These are phyloP conservation scores for Metschnikowia kofuensis DNA, from an alignment of 805 yeast species.

Conservation along the genomic window DNA sequence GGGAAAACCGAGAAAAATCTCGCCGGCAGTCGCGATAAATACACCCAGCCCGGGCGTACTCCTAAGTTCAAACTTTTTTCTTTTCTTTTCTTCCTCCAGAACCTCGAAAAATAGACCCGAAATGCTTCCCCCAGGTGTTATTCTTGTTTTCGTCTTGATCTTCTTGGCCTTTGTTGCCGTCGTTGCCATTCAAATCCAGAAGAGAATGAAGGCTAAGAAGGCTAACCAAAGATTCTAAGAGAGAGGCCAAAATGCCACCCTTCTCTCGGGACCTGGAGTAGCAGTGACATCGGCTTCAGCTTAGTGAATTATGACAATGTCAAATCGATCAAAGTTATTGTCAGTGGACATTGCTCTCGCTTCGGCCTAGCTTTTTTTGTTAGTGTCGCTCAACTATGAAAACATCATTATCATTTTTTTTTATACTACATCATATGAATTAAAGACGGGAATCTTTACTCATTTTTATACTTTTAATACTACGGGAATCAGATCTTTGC, in stretches of 20 bases:
- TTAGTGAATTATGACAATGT: not conserved
- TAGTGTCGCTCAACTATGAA: not conserved
- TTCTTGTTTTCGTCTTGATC: slow-evolving; percentile 59
- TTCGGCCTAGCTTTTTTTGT: not conserved
- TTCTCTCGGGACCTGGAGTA: not conserved
- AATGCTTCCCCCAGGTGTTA: slow-evolving; percentile 75
- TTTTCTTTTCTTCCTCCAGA: slow-evolving; percentile 3
- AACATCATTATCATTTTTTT: slow-evolving; percentile 18
- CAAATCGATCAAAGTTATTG: not conserved
- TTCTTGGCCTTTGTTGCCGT: slow-evolving; percentile 45
- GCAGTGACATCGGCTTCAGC: not conserved
- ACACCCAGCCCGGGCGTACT: slow-evolving; percentile 3
- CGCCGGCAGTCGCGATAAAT: slow-evolving; percentile 9
- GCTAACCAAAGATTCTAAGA: slow-evolving; percentile 25
- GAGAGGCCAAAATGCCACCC: not conserved
- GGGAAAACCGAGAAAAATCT: slow-evolving; percentile 4
- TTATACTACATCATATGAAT: slow-evolving; percentile 7
- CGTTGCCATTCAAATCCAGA: slow-evolving; percentile 35
- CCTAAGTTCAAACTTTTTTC: not conserved
- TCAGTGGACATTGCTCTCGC: not conserved
- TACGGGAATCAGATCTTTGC: slow-evolving; percentile 18
- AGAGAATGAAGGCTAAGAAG: slow-evolving; percentile 43
- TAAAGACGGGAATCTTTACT: slow-evolving; percentile 21
- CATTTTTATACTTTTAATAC: slow-evolving; percentile 16
- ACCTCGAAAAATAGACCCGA: slow-evolving; percentile 14